These are phyloP conservation scores for Chlorella vulgaris DNA, from an alignment of 139 green algal species.

Conservation along the genomic window DNA sequence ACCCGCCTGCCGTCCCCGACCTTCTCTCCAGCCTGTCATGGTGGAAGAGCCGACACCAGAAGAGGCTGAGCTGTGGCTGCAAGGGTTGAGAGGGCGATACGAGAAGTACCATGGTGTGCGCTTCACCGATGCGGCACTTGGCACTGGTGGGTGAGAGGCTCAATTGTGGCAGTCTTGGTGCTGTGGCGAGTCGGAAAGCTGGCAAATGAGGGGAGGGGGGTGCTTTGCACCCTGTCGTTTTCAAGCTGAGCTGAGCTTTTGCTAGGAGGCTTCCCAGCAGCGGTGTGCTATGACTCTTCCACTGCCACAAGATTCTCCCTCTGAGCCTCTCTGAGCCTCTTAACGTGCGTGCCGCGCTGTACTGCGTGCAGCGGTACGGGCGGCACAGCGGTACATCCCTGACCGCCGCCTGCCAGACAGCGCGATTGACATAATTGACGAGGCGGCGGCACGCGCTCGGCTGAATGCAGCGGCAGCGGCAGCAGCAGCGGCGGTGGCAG, in stretches of 20 bases:
- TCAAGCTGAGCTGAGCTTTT: no score
- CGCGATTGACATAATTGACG: constrained; percentile 89
- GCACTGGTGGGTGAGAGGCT: neutral
- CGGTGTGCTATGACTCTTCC: no score
- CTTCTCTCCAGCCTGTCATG: constrained; percentile 63
- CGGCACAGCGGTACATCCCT: constrained; percentile 70
- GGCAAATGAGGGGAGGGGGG: no score
- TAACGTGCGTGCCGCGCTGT: neutral
- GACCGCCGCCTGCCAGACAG: constrained; percentile 72
- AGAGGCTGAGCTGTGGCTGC: constrained; percentile 77
- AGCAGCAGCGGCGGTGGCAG: neutral
- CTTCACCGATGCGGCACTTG: constrained; percentile 69
- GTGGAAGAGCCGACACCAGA: constrained; percentile 76
- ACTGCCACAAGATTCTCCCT: no score
- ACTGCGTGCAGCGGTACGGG: constrained; percentile 57
- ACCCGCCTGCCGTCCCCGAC: neutral
- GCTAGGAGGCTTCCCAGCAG: no score
- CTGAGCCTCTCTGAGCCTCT: no score
- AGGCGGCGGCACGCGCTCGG: constrained; percentile 58
- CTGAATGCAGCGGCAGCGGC: constrained; percentile 12
- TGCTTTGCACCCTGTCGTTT: no score
- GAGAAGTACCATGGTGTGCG: constrained; percentile 81
- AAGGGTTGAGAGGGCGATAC: constrained; percentile 79
- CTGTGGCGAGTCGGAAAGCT: no score
- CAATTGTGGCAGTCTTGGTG: no score